Evolutionary conservation across 2,329 filamentous ascomycete species (phyloP).

Genomic region (Calonectria ilicicola): DNA sequence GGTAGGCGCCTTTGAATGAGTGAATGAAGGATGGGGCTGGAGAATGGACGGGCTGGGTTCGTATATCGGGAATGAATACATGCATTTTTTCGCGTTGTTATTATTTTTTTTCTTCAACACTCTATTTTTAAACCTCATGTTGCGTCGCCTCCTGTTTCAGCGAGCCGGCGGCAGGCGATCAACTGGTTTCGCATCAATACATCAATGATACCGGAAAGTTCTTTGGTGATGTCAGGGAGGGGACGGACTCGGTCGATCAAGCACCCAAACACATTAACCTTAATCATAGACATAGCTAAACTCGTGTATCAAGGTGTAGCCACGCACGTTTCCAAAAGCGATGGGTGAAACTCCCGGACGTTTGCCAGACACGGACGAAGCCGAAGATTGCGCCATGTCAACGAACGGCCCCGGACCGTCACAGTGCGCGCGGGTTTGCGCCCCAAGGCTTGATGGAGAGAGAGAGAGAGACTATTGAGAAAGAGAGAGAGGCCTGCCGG

Average conservation of each 20-base stretch:
- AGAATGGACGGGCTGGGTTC: neutral
- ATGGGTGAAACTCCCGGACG: neutral
- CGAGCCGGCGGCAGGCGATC: neutral
- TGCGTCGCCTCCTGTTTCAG: neutral
- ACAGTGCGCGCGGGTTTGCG: no score
- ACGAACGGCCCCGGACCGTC: no score
- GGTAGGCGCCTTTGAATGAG: slow-evolving; percentile 25
- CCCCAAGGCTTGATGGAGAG: no score
- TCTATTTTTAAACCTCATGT: neutral
- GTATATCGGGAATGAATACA: slow-evolving; percentile 29
- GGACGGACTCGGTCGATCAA: neutral
- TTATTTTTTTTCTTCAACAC: slow-evolving; percentile 17
- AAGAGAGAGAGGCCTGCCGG: no score
- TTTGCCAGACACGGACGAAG: no score
- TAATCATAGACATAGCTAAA: neutral
- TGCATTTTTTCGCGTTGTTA: neutral
- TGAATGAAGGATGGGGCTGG: slow-evolving; percentile 17
- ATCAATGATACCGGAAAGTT: neutral
- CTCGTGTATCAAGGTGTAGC: neutral
- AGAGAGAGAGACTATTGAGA: no score
- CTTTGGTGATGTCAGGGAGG: neutral
- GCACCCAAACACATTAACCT: neutral
- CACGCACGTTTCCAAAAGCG: neutral
- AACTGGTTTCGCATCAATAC: neutral
- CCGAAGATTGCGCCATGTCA: no score